phyloP scores from a whole-genome alignment of 768 basidiomycete species.

The Pulveroboletus sp. region DNA sequence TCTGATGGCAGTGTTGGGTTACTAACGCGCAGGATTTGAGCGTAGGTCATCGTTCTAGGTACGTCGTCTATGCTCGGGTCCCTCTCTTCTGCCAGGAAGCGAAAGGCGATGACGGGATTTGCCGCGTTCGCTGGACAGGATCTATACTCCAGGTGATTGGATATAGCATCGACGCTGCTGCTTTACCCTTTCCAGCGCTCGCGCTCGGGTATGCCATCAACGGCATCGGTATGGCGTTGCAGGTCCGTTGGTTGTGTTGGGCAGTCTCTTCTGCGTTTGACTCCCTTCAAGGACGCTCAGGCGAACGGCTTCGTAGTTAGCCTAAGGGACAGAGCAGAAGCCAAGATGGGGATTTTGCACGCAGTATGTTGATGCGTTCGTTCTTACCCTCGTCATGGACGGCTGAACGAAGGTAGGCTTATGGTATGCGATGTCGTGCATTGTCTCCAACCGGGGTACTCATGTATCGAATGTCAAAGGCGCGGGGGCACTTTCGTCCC shows the following conservation, averaged over 20 bases:
- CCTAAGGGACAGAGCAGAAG: constrained; percentile 33
- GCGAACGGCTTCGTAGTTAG: constrained; percentile 43
- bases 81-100: not conserved
- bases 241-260: constrained; percentile 31
- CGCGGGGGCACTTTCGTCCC: constrained; percentile 60
- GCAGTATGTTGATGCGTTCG: constrained; percentile 31
- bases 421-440: constrained; percentile 26
- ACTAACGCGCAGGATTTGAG: not conserved
- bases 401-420: constrained; percentile 17
- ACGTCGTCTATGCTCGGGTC: not conserved
- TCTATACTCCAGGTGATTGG: constrained; percentile 28
- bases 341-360: constrained; percentile 41
- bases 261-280: not conserved
- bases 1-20: not conserved
- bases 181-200: constrained; percentile 43
- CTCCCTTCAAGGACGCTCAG: constrained; percentile 38
- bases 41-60: constrained; percentile 29
- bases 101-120: not conserved
- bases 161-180: constrained; percentile 36
- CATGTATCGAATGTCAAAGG: constrained; percentile 36
- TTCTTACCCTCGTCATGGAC: constrained; percentile 11
- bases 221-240: constrained; percentile 43
- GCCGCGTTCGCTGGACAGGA: constrained; percentile 10
- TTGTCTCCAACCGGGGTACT: constrained; percentile 2
- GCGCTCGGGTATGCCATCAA: constrained; percentile 38